Evolutionary conservation across 169 alveolate genomes (phyloP).

Genomic region (Condylostoma magnum): DNA sequence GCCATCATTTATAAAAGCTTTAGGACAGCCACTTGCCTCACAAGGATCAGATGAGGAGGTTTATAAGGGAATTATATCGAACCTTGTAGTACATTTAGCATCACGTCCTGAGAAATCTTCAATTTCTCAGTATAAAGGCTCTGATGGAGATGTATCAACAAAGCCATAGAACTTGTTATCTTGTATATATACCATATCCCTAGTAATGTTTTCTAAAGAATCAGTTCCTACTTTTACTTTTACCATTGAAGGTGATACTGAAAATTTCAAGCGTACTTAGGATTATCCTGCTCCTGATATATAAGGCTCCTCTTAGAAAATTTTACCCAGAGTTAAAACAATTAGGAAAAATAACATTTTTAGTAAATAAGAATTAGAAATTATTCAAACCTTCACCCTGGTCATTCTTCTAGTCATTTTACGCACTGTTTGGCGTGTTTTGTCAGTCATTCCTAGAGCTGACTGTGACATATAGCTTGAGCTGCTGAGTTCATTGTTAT

Average conservation of each 20-base stretch:
- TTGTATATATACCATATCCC: neutral
- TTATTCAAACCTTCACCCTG: no score
- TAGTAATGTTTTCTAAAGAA: neutral
- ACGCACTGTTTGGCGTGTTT: no score
- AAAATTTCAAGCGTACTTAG: neutral
- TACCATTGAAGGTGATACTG: neutral
- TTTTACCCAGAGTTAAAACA: no score
- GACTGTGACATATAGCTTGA: no score
- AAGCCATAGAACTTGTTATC: neutral
- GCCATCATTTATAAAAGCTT: neutral
- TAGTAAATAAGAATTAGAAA: no score
- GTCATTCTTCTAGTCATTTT: no score
- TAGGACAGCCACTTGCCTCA: neutral
- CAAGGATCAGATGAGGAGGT: neutral
- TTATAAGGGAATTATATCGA: neutral
- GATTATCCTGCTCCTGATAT: neutral
- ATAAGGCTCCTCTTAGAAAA: neutral
- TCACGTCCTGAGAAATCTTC: neutral
- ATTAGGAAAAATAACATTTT: no score
- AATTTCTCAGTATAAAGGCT: neutral
- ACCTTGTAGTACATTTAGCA: neutral
- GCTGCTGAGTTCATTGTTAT: no score
- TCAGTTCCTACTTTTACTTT: neutral
- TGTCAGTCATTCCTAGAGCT: no score
- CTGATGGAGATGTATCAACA: neutral